A percentile compares a stretch with the other conserved stretches of the same genome.
Conservation (phyloP, 2,329 filamentous ascomycete genomes). For the Pseudogymnoascus sp. region DNA sequence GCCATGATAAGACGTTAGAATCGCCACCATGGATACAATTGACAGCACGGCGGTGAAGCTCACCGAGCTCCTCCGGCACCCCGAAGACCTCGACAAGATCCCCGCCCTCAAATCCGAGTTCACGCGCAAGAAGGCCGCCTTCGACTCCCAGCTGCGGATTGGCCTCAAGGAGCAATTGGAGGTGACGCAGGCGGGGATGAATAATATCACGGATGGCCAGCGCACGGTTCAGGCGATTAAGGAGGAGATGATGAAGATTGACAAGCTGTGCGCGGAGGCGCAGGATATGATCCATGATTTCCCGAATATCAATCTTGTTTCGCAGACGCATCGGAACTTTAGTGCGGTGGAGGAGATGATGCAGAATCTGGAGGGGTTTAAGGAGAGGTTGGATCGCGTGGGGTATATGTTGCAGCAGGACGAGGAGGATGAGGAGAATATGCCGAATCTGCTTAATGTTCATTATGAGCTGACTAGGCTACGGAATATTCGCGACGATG, state of each 20-base stretch:
- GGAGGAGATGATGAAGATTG: conserved; percentile 98
- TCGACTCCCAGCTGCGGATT: conserved; percentile 83
- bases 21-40: conserved; percentile 24
- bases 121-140: conserved; percentile 81
- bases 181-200: conserved; percentile 90
- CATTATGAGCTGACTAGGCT: conserved; percentile 90
- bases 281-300: conserved; percentile 98
- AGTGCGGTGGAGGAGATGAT: conserved; percentile 91
- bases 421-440: conserved; percentile 77
- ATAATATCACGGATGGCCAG: conserved; percentile 79
- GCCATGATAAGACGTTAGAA: conserved; percentile 9
- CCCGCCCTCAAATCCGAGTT: conserved; percentile 84
- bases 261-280: conserved; percentile 92
- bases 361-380: conserved; percentile 79
- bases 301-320: conserved; percentile 81
- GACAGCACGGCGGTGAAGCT: conserved; percentile 51
- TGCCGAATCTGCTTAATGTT: conserved; percentile 81
- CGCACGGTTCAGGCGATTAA: conserved; percentile 88
- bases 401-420: conserved; percentile 76
- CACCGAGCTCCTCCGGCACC: conserved; percentile 85
- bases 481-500: conserved; percentile 89
- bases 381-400: conserved; percentile 65
- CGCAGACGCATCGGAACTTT: conserved; percentile 94
- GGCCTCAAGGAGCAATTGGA: conserved; percentile 89
- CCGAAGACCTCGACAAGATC: conserved; percentile 97